These are phyloP conservation scores for Blepharisma japonicum DNA, from an alignment of 73 alveolate species.

Conservation along the genomic window DNA sequence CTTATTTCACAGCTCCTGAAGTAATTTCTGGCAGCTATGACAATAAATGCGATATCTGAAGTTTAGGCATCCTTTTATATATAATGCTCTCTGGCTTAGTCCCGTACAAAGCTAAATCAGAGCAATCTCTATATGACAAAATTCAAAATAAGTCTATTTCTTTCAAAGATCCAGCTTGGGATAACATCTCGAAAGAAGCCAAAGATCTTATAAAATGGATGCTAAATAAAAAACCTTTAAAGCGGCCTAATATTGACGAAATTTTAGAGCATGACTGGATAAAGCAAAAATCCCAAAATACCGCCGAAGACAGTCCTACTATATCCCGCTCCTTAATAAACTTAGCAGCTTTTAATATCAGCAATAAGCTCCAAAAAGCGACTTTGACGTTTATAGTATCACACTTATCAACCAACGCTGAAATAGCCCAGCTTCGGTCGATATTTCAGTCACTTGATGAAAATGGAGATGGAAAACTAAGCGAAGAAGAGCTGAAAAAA, in stretches of 20 bases:
- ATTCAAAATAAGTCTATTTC: neutral
- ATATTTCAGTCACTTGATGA: conserved; percentile 39
- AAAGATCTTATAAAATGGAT: conserved; percentile 49
- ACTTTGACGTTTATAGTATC: neutral
- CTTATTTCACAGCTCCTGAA: conserved; percentile 82
- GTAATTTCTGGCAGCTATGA: conserved; percentile 65
- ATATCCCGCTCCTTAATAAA: neutral
- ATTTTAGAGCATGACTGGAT: conserved; percentile 61
- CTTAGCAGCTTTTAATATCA: neutral
- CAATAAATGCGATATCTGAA: conserved; percentile 76
- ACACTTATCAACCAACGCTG: neutral
- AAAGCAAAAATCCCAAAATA: neutral
- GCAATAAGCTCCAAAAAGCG: neutral
- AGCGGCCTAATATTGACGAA: conserved; percentile 49
- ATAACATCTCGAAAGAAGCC: conserved; percentile 46
- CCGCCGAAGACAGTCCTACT: neutral
- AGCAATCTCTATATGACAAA: conserved; percentile 37
- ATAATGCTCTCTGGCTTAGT: conserved; percentile 75
- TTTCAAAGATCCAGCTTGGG: conserved; percentile 40
- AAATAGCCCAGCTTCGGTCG: conserved; percentile 29
- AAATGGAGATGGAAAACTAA: conserved; percentile 57
- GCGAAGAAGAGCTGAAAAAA: conserved; percentile 41
- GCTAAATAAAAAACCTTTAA: conserved; percentile 45
- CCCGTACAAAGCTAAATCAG: conserved; percentile 67
- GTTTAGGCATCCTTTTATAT: conserved; percentile 73